Base-by-base conservation (phyloP, 2,329 filamentous ascomycete species). In the Stagonosporopsis tanaceti region DNA sequence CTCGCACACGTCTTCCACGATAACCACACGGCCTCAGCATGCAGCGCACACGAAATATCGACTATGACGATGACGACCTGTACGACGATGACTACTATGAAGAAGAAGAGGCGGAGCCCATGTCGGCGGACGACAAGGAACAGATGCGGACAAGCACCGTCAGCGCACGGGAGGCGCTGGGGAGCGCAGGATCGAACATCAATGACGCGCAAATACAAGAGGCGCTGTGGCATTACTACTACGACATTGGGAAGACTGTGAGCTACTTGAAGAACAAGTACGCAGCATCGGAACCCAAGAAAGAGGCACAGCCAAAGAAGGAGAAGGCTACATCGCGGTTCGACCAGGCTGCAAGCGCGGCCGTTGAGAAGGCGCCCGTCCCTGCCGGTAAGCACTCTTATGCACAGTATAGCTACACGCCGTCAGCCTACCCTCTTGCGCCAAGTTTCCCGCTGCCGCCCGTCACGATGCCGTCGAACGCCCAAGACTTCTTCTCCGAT, bases 181-280 rank as follows among this genome's bases (percentile, higher is more conserved):
- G 87, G 6, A 76, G 79, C 14, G 46, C 59, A 62, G 87, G 85
- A 60, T 82, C 89, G 66, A 84, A 82, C 71, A 79, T 85, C n/a
- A 82, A 85, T 5, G 85, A 89, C 58, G 80, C 82, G 35, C 89
- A 97, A 71, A 94, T 97, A 61, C 87, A 96, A 74, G 94, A 98
- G 60, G 86, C 93, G 0, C 78, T 99, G 15, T 98, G 93, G 92
- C 87, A 99, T 77, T 97, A 97, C 77, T 98, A 94, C 76, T 98
- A 93, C 74, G 93, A 99, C 69, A 83, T 97, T 28, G 89, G 88
- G 55, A 97, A 97, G 77, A 87, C 92, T 1, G 89, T 96, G 35
- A 83, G 85, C 54, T 97, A 96, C 71, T 78, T 99, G 56, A 85
- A 87, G 61, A 90, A 88, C 82, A 88, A 65, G 40, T 27, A 56